A percentile compares a stretch with the other conserved stretches of the same genome.
Conservation (phyloP, 1,284 basidiomycete genomes). For the Albatrellus sp. region DNA sequence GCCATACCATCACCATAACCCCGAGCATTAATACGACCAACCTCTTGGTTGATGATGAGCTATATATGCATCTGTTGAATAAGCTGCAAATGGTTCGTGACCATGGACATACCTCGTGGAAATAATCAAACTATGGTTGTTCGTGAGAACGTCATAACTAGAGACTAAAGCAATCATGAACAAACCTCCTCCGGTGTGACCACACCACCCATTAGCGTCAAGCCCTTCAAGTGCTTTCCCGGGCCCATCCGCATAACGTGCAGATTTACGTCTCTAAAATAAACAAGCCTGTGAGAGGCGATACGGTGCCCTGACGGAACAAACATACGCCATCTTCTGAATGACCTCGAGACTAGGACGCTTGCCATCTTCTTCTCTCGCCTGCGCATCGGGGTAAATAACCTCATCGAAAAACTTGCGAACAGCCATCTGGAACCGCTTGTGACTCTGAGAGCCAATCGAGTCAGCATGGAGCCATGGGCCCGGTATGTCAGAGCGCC, state of each 20-base stretch:
- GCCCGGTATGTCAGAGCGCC: no score
- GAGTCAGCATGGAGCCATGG: no score
- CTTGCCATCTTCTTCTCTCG: conserved; percentile 74
- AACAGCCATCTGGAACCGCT: conserved; percentile 52
- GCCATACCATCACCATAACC: conserved; percentile 67
- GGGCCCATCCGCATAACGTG: conserved; percentile 91
- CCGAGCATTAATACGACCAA: conserved; percentile 72
- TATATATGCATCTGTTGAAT: conserved; percentile 23
- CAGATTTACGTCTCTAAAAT: conserved; percentile 53
- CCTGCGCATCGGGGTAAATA: conserved; percentile 49
- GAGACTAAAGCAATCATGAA: no score
- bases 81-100: conserved; percentile 1
- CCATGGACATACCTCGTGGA: conserved; percentile 47
- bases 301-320: no score
- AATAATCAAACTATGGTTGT: conserved; percentile 47
- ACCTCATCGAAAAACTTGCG: conserved; percentile 55
- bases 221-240: conserved; percentile 81
- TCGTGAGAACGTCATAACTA: no score
- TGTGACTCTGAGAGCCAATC: conserved; percentile 25
- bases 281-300: neutral
- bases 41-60: conserved; percentile 80
- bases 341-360: conserved; percentile 63
- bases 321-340: conserved; percentile 53
- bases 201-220: conserved; percentile 69
- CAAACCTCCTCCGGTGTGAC: conserved; percentile 72